Base-by-base conservation (phyloP, 2,329 filamentous ascomycete genomes). In the Epichloe gansuensis region DNA sequence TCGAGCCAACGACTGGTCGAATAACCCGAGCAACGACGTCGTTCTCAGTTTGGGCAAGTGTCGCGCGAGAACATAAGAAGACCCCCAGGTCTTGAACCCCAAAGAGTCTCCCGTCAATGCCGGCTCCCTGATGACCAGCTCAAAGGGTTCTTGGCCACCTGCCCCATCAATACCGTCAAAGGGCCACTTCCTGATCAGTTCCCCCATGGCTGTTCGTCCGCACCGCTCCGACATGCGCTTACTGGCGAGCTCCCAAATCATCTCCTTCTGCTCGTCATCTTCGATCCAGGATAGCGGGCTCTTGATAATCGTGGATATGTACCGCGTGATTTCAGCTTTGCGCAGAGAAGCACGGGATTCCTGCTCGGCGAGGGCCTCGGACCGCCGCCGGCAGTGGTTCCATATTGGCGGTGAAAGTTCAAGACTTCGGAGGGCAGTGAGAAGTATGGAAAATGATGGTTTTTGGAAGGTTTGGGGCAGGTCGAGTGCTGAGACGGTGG, bases 31-130 rank as follows among this genome's bases (percentile, higher is more conserved):
- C 23, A 81, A 61, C 0, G 71, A 68, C 13, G 66, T 71, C 43
- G 64, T 66, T 7, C 63, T 67, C 40, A 82, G 69, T 12, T 62
- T 62, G 21, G 72, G 71, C 27, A 97, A 76, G 25, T 86, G 81
- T 58, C 80, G 84, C 0, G 91, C 85, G 4, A 97, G 80, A 2
- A 94, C 77, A 62, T 89, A 94, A 0, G 89, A 91, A 0, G 89
- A 91, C 0, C 87, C 88, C 93, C 93, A 97, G 0, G 93, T 98
- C 68, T 98, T 97, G 65, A 94, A 76, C 1, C 93, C 93, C 17
- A 97, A 74, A 54, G 87, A 86, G 66, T 96, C 91, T 6, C 86
- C 86, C 0, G 88, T 95, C 52, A 97, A 73, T 1, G 89, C 83
- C 2, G 93, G 93, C 64, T 98, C 93, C 52, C 88, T 78, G 40